These are phyloP conservation scores for Chlorociboria aeruginascens DNA, from an alignment of 495 filamentous ascomycete species.

Conservation along the genomic window DNA sequence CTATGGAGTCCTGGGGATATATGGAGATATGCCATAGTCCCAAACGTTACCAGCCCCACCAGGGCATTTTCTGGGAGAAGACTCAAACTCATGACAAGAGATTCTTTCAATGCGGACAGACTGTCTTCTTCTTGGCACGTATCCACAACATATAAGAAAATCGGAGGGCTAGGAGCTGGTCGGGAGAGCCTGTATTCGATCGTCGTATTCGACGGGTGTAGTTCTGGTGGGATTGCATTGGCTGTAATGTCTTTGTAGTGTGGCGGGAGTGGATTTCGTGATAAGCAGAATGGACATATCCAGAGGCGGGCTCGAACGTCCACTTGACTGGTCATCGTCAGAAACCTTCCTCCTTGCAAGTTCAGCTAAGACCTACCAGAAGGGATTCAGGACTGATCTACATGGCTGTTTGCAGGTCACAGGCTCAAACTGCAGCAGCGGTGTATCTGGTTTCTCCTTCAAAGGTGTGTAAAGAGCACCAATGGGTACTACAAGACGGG, in stretches of 20 bases:
- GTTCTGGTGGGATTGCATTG: slow-evolving; percentile 87
- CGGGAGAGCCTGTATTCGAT: slow-evolving; percentile 94
- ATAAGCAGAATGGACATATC: slow-evolving; percentile 98
- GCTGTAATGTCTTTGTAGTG: slow-evolving; percentile 99
- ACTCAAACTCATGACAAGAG: slow-evolving; percentile 92
- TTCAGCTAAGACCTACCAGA: slow-evolving; percentile 53
- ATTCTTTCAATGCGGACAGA: slow-evolving; percentile 89
- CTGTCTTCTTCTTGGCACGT: slow-evolving; percentile 99
- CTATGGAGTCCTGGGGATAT: not conserved
- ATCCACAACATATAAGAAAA: slow-evolving; percentile 97
- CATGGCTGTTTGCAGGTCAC: slow-evolving; percentile 96
- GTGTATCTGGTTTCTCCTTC: slow-evolving; percentile 86
- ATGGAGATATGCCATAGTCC: slow-evolving; percentile 67
- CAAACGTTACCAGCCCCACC: slow-evolving; percentile 90
- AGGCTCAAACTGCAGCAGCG: slow-evolving; percentile 89
- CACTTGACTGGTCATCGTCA: slow-evolving; percentile 57
- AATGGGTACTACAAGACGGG: slow-evolving; percentile 91
- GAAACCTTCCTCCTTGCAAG: not conserved
- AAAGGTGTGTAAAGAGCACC: slow-evolving; percentile 93
- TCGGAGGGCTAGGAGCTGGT: slow-evolving; percentile 86
- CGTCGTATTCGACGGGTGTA: slow-evolving; percentile 87
- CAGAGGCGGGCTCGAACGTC: slow-evolving; percentile 89
- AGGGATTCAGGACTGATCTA: slow-evolving; percentile 92
- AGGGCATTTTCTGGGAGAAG: slow-evolving; percentile 86
- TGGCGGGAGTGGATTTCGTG: slow-evolving; percentile 85